phyloP scores from a whole-genome alignment of 176 grass and related monocot species.

The maize (Zea mays) region DNA sequence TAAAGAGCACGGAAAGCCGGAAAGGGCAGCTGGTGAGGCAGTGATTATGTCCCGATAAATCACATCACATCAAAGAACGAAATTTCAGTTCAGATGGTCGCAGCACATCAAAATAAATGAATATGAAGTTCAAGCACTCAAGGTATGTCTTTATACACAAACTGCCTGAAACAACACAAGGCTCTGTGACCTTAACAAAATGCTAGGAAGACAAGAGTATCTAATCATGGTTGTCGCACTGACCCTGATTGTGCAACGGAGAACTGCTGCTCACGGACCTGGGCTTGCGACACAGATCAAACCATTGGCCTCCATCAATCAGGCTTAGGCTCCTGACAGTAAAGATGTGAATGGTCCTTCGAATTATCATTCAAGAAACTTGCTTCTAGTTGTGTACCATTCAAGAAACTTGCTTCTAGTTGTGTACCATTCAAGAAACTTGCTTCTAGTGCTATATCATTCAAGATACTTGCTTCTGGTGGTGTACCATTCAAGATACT shows the following conservation, averaged over 20 bases:
- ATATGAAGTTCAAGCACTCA: not conserved
- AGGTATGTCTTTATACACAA: not conserved
- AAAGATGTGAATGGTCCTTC: not conserved
- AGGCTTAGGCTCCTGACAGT: not conserved
- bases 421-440: not conserved
- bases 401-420: not conserved
- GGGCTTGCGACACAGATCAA: conserved; percentile 18
- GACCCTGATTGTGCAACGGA: not conserved
- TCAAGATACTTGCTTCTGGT: not conserved
- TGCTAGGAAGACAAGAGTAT: not conserved
- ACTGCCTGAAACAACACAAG: not conserved
- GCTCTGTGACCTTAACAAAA: conserved; percentile 2
- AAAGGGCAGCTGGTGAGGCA: not conserved
- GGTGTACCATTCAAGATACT: not conserved
- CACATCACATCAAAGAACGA: not conserved
- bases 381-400: not conserved
- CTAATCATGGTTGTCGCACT: not conserved
- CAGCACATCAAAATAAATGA: not conserved
- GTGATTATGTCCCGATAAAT: not conserved
- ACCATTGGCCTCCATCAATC: not conserved
- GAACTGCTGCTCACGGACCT: not conserved
- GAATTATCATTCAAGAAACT: not conserved
- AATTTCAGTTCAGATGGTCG: not conserved
- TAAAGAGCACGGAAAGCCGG: too few relatives aligned
- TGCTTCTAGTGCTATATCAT: not conserved